Conservation (phyloP, 1,284 basidiomycete genomes). For the Calocybe gambosa region DNA sequence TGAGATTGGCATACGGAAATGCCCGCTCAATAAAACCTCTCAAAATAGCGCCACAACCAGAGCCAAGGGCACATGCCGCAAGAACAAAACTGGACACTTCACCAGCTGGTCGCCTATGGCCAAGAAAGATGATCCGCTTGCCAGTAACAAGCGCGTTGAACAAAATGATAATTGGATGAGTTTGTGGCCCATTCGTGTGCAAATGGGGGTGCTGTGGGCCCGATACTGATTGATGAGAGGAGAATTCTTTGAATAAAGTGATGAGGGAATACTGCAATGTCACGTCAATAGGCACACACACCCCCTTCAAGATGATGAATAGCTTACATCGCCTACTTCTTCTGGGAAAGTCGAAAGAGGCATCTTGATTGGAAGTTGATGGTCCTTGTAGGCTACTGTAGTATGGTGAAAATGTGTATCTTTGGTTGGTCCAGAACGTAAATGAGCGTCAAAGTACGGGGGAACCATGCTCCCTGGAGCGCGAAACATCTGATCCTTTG, state of each 20-base stretch:
- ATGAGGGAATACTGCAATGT: slow-evolving; percentile 81
- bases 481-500: slow-evolving; percentile 29
- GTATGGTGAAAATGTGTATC: slow-evolving; percentile 96
- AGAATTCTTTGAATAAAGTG: slow-evolving; percentile 85
- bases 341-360: slow-evolving; percentile 83
- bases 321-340: slow-evolving; percentile 88
- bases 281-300: slow-evolving; percentile 15
- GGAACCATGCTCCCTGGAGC: slow-evolving; percentile 27
- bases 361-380: slow-evolving; percentile 80
- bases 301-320: slow-evolving; percentile 3
- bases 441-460: slow-evolving; percentile 35
- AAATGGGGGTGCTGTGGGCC: slow-evolving; percentile 88
- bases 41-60: slow-evolving; percentile 82
- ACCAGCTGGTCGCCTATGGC: slow-evolving; percentile 80
- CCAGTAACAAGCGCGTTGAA: slow-evolving; percentile 94
- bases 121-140: slow-evolving; percentile 92
- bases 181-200: slow-evolving; percentile 86
- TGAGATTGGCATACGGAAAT: slow-evolving; percentile 91
- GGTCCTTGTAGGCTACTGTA: slow-evolving; percentile 71
- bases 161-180: slow-evolving; percentile 89
- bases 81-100: slow-evolving; percentile 88
- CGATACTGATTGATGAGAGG: slow-evolving; percentile 57
- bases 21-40: slow-evolving; percentile 83
- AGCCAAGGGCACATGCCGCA: slow-evolving; percentile 87
- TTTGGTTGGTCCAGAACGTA: slow-evolving; percentile 52